phyloP scores from a whole-genome alignment of 2,329 filamentous ascomycete species.

The Fusarium sp. region DNA sequence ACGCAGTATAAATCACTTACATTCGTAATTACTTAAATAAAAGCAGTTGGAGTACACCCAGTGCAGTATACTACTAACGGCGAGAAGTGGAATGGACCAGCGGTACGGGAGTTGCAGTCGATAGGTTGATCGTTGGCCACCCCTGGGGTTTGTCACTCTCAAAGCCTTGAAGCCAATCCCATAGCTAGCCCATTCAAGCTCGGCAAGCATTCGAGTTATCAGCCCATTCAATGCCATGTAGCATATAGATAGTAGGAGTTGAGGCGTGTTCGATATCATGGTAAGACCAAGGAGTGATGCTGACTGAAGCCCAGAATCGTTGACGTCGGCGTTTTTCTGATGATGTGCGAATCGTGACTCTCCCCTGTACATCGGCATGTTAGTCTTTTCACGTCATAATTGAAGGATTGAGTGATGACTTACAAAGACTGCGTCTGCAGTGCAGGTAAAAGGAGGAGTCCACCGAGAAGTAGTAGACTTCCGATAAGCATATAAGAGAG shows the following conservation, averaged over 20 bases:
- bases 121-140: background rate
- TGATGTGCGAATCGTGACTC: background rate
- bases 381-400: no score
- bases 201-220: background rate
- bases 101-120: background rate
- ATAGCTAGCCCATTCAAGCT: background rate
- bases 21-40: background rate
- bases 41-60: background rate
- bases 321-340: background rate
- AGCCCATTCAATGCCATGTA: background rate
- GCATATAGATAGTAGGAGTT: background rate
- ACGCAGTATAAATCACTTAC: background rate
- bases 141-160: background rate
- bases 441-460: background rate
- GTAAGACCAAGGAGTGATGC: background rate
- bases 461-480: background rate
- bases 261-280: background rate
- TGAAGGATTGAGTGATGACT: no score
- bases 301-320: background rate
- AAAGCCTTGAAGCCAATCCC: background rate
- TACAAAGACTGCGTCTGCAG: background rate
- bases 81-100: background rate
- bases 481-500: background rate
- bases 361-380: rapidly evolving
- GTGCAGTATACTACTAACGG: background rate